Percentiles rank a stretch among this genome's conserved stretches.
Evolutionary conservation across 2,329 filamentous ascomycete species (phyloP).

Genomic region (Cucurbitaria berberidis): DNA sequence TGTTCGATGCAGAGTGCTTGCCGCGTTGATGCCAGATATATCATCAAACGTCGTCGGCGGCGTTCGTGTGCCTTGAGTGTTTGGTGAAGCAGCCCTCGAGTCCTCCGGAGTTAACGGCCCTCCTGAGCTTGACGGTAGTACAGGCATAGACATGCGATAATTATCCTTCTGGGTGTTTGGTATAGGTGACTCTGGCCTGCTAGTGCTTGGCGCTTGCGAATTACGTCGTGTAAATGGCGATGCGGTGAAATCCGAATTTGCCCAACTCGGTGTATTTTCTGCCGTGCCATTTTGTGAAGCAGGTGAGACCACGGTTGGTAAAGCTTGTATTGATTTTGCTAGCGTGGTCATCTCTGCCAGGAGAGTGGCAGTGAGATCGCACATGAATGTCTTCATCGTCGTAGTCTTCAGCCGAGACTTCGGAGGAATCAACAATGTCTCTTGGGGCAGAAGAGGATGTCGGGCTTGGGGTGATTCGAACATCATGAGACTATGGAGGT

Average conservation of each 20-base stretch:
- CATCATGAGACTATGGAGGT: constrained; percentile 78
- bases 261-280: constrained; percentile 40
- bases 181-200: constrained; percentile 40
- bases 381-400: constrained; percentile 61
- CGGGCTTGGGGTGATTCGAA: constrained; percentile 68
- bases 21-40: constrained; percentile 43
- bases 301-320: constrained; percentile 68
- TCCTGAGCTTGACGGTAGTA: constrained; percentile 54
- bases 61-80: constrained; percentile 36
- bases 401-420: constrained; percentile 72
- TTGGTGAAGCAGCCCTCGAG: constrained; percentile 34
- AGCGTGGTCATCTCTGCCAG: constrained; percentile 56
- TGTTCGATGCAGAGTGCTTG: constrained; percentile 52
- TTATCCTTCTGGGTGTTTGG: constrained; percentile 63
- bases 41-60: constrained; percentile 59
- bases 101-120: constrained; percentile 32
- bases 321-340: constrained; percentile 55
- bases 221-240: constrained; percentile 37
- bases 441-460: constrained; percentile 61
- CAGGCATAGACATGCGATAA: constrained; percentile 82
- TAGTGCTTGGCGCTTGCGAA: constrained; percentile 36
- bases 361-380: constrained; percentile 53
- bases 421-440: constrained; percentile 73
- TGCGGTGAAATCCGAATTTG: constrained; percentile 30
- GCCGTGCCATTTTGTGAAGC: constrained; percentile 35